phyloP scores from a whole-genome alignment of 495 filamentous ascomycete species.

The Aspergillus bertholletiae region DNA sequence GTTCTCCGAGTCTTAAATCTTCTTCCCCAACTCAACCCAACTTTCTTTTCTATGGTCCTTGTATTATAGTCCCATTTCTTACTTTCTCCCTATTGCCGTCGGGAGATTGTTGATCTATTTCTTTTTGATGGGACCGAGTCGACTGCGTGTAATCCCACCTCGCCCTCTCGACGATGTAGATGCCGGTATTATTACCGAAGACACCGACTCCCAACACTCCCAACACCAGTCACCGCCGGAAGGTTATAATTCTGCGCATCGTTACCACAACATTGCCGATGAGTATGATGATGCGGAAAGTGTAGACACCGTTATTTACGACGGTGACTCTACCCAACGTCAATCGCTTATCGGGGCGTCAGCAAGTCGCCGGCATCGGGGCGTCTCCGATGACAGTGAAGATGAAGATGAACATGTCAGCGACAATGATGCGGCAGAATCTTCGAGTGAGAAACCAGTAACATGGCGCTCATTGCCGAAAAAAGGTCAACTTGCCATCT shows the following conservation, averaged over 20 bases:
- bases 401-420: constrained; percentile 16
- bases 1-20: not conserved
- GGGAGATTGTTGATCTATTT: not conserved
- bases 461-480: constrained; percentile 68
- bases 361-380: constrained; percentile 12
- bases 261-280: not conserved
- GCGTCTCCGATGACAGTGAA: constrained; percentile 14
- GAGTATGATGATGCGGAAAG: constrained; percentile 17
- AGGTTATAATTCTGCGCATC: not conserved
- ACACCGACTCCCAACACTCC: not conserved
- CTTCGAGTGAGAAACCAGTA: constrained; percentile 40
- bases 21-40: not conserved
- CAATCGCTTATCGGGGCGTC: constrained; percentile 12
- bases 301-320: constrained; percentile 15
- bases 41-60: not conserved
- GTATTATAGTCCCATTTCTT: not conserved
- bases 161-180: constrained; percentile 15
- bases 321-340: constrained; percentile 4
- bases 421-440: not conserved
- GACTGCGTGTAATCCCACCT: constrained; percentile 2
- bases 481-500: constrained; percentile 70
- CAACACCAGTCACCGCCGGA: not conserved
- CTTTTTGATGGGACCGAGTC: constrained; percentile 13
- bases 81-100: not conserved
- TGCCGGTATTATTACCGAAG: not conserved